phyloP scores from a whole-genome alignment of 257 asterid species.

The Solanum lycopersicoides region DNA sequence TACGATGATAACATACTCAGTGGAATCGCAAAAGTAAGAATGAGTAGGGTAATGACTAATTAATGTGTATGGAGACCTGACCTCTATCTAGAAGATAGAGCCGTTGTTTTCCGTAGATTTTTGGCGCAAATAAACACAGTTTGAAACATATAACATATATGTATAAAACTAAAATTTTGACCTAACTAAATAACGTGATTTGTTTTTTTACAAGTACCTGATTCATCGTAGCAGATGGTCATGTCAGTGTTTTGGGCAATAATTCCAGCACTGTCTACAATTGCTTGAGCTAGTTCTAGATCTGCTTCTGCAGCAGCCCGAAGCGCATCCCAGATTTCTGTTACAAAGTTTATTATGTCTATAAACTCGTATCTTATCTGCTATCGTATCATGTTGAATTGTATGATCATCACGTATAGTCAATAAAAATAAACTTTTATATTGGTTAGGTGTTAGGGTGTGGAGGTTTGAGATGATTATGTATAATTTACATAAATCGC shows the following conservation, averaged over 20 bases:
- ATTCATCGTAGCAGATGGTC: slow-evolving; percentile 77
- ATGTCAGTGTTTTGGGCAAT: slow-evolving; percentile 66
- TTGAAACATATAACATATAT: neutral
- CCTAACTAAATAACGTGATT: neutral
- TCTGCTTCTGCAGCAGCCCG: slow-evolving; percentile 77
- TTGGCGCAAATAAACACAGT: accelerated
- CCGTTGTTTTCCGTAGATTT: accelerated
- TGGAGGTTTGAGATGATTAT: neutral
- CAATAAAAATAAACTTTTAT: neutral
- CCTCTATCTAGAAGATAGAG: neutral
- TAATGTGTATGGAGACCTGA: neutral
- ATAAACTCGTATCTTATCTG: neutral
- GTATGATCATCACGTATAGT: neutral
- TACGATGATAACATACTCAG: too few relatives aligned
- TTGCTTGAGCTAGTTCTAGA: slow-evolving; percentile 43
- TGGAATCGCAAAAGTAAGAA: neutral
- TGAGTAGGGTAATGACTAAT: neutral
- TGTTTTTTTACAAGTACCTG: slow-evolving; percentile 29
- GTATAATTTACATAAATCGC: neutral
- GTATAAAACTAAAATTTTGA: neutral
- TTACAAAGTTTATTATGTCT: neutral
- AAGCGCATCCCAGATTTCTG: slow-evolving; percentile 83
- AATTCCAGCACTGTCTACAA: slow-evolving; percentile 62
- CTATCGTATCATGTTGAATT: neutral
- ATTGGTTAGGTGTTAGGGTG: neutral